Evolutionary conservation across 2,329 filamentous ascomycete species (phyloP).

Genomic region (Fusarium protoensiforme): DNA sequence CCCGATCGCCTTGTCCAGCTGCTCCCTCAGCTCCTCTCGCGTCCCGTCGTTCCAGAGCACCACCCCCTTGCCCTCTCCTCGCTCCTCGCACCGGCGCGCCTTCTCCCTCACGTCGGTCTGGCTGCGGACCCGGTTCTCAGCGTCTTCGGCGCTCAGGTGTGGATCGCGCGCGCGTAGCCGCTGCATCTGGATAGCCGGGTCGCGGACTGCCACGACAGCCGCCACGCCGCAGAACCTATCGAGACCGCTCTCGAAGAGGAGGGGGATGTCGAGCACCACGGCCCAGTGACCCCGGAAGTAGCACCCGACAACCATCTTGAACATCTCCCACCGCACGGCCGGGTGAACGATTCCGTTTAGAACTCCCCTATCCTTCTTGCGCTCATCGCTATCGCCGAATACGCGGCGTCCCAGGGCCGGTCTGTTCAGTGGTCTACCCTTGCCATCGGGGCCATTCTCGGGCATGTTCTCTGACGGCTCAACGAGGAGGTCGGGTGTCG

Average conservation of each 20-base stretch:
- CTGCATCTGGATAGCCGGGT: slow-evolving; percentile 84
- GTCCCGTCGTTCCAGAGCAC: slow-evolving; percentile 93
- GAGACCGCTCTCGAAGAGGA: slow-evolving; percentile 89
- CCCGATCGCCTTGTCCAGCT: slow-evolving; percentile 74
- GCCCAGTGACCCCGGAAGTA: slow-evolving; percentile 86
- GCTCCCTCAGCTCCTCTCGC: slow-evolving; percentile 73
- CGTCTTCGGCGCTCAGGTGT: slow-evolving; percentile 86
- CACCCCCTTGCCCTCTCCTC: slow-evolving; percentile 73
- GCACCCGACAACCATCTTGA: slow-evolving; percentile 74
- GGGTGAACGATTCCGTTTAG: slow-evolving; percentile 95
- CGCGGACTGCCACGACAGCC: slow-evolving; percentile 85
- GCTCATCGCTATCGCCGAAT: slow-evolving; percentile 82
- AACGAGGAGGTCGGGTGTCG: slow-evolving; percentile 86
- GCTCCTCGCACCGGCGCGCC: slow-evolving; percentile 76
- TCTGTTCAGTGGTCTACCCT: slow-evolving; percentile 82
- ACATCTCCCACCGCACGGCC: slow-evolving; percentile 86
- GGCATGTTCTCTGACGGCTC: slow-evolving; percentile 63
- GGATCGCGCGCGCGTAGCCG: slow-evolving; percentile 79
- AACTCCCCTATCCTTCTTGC: slow-evolving; percentile 76
- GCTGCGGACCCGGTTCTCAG: slow-evolving; percentile 84
- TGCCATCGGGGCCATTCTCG: slow-evolving; percentile 65
- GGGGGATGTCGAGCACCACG: slow-evolving; percentile 89
- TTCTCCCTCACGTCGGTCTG: slow-evolving; percentile 90
- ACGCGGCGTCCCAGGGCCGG: slow-evolving; percentile 86
- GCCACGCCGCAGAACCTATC: slow-evolving; percentile 88